These are phyloP conservation scores for Pyrrhoderma noxium DNA, from an alignment of 1,284 basidiomycete species.

Conservation along the genomic window DNA sequence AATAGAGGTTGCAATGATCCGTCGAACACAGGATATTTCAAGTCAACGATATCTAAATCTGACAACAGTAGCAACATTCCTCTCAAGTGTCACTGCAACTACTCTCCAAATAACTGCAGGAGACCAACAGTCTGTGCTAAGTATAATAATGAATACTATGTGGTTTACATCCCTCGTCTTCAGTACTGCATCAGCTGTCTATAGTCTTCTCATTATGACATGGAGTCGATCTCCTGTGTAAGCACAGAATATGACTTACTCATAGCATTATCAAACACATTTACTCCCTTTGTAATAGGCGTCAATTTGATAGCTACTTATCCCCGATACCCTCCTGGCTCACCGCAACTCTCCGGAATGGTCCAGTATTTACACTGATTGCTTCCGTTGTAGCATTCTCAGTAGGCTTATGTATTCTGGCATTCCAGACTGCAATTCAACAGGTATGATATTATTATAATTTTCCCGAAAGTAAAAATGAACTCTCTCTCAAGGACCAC, in stretches of 20 bases:
- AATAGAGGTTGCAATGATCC: slow-evolving; percentile 1
- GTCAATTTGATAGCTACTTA: neutral
- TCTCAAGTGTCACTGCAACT: slow-evolving; percentile 11
- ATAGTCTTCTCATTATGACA: slow-evolving; percentile 10
- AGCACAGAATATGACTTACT: neutral
- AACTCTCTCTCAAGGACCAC: neutral
- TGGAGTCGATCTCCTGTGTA: slow-evolving; percentile 7
- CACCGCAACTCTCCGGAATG: neutral
- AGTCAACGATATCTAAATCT: slow-evolving; percentile 2
- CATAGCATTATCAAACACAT: neutral
- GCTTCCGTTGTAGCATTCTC: neutral
- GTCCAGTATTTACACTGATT: slow-evolving; percentile 1
- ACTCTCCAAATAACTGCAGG: slow-evolving; percentile 6
- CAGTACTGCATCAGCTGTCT: slow-evolving; percentile 9
- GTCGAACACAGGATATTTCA: neutral
- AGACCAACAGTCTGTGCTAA: neutral
- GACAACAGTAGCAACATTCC: slow-evolving; percentile 11
- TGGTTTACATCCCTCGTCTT: slow-evolving; percentile 11
- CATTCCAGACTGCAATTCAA: neutral
- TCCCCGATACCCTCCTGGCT: neutral
- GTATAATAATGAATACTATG: neutral
- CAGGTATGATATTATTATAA: neutral
- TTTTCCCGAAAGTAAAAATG: neutral
- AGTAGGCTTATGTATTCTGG: slow-evolving; percentile 1
- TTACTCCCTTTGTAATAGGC: neutral